Evolutionary conservation across 1,284 basidiomycete genomes (phyloP).

Genomic region (Agroathelia rolfsii): DNA sequence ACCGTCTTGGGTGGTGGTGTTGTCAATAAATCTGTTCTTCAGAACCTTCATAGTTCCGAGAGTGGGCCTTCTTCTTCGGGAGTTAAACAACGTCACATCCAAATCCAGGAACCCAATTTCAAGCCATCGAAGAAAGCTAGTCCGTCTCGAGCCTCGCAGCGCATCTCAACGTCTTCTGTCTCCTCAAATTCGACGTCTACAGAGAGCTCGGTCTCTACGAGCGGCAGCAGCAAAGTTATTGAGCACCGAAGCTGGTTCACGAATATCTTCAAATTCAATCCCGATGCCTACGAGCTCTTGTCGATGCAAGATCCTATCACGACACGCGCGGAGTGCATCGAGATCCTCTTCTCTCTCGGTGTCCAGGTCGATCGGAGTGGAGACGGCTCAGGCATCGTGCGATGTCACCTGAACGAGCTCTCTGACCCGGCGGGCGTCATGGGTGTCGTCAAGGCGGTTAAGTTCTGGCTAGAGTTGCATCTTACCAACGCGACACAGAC

Average conservation of each 20-base stretch:
- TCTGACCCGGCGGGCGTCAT: constrained; percentile 49
- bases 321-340: constrained; percentile 65
- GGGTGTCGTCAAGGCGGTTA: constrained; percentile 50
- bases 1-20: constrained; percentile 13
- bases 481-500: constrained; percentile 32
- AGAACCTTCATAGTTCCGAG: constrained; percentile 21
- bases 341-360: constrained; percentile 65
- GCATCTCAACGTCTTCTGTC: constrained; percentile 28
- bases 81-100: constrained; percentile 5
- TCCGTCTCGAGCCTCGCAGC: constrained; percentile 11
- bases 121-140: constrained; percentile 4
- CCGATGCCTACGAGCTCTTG: constrained; percentile 51
- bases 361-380: constrained; percentile 56
- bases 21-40: constrained; percentile 35
- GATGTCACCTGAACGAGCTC: constrained; percentile 55
- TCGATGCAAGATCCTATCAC: constrained; percentile 61
- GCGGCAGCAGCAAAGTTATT: no score
- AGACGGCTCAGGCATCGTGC: constrained; percentile 53
- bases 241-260: constrained; percentile 82
- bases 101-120: background rate
- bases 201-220: no score
- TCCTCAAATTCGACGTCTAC: constrained; percentile 39
- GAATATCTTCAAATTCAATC: constrained; percentile 82
- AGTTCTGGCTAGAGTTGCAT: constrained; percentile 72
- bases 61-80: no score